These are phyloP conservation scores for Epithele typhae DNA, from an alignment of 768 basidiomycete genomes.

Conservation along the genomic window DNA sequence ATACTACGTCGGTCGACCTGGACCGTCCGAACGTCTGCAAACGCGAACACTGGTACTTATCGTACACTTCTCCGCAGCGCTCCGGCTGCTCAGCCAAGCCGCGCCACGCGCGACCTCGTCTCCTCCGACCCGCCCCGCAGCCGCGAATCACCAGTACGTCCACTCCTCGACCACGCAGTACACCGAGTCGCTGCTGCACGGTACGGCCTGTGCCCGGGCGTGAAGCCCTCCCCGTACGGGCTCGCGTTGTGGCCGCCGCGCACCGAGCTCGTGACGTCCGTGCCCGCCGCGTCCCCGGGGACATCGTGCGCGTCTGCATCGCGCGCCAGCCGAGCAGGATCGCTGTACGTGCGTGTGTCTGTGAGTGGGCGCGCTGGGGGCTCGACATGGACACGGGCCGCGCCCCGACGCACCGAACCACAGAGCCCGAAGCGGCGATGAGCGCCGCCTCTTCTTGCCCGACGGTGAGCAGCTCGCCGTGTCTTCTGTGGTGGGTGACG, in stretches of 20 bases:
- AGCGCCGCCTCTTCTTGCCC: conserved; percentile 71
- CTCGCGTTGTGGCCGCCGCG: conserved; percentile 12
- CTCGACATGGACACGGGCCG: too few relatives aligned
- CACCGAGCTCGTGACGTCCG: conserved; percentile 16
- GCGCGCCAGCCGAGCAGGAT: conserved; percentile 40
- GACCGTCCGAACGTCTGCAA: too few relatives aligned
- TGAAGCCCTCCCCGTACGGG: conserved; percentile 18
- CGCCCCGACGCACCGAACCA: conserved; percentile 79
- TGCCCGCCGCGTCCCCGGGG: conserved; percentile 6
- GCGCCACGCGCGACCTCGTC: too few relatives aligned
- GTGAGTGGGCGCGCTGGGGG: too few relatives aligned
- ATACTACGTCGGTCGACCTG: too few relatives aligned
- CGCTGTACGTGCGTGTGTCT: conserved; percentile 24
- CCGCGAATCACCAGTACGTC: conserved; percentile 37
- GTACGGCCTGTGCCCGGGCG: conserved; percentile 36
- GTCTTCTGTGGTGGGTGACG: conserved; percentile 59
- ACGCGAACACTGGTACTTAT: not conserved
- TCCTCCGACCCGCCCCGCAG: not conserved
- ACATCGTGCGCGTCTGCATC: conserved; percentile 24
- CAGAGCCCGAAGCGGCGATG: conserved; percentile 70
- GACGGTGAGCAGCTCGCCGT: conserved; percentile 59
- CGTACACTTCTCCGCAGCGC: not conserved
- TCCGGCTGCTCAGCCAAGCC: too few relatives aligned
- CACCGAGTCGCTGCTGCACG: conserved; percentile 54
- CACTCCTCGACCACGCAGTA: conserved; percentile 75